Conservation (phyloP, 257 asterid species). For the Solanum verrucosum region DNA sequence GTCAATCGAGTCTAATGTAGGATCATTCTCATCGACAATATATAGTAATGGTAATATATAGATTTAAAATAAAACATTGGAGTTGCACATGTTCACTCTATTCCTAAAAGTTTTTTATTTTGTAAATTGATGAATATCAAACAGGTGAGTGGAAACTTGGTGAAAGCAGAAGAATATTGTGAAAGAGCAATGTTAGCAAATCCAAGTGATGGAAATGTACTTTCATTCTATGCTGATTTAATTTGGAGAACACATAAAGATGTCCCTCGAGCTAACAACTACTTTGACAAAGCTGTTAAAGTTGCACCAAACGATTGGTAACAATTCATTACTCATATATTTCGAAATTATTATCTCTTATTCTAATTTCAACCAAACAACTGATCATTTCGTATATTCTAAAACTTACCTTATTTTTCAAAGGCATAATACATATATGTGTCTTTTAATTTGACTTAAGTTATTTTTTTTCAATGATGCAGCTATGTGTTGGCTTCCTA, state of each 20-base stretch:
- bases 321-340: not conserved
- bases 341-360: not conserved
- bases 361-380: not conserved
- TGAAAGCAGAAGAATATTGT: conserved; percentile 41
- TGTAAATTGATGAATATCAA: not conserved
- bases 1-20: not conserved
- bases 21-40: not conserved
- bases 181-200: conserved; percentile 43
- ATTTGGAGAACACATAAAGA: conserved; percentile 32
- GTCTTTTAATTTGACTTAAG: not conserved
- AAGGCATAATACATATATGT: not conserved
- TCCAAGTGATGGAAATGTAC: conserved; percentile 27
- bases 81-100: not conserved
- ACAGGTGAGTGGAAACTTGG: conserved; percentile 29
- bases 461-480: not conserved
- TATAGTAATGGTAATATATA: no score
- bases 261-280: conserved; percentile 26
- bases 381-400: not conserved
- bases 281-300: conserved; percentile 31
- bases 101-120: not conserved
- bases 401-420: no score
- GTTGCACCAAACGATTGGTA: conserved; percentile 45
- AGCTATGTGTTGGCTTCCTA: conserved; percentile 47
- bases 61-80: not conserved
- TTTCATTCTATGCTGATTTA: conserved; percentile 40